These are phyloP conservation scores for Epichloe bromicola DNA, from an alignment of 2,329 filamentous ascomycete genomes.

Conservation along the genomic window DNA sequence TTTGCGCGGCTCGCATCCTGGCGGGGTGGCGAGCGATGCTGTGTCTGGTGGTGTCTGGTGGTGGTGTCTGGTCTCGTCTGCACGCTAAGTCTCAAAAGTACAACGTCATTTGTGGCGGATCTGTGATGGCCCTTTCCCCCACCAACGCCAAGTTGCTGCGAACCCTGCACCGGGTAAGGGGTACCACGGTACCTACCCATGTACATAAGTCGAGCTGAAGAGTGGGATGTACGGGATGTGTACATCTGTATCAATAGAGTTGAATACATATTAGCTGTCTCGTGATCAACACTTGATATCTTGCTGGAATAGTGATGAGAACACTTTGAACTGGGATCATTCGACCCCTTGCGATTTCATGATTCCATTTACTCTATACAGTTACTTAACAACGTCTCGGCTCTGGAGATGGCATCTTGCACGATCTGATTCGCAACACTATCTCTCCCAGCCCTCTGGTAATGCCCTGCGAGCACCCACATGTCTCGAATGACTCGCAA, in stretches of 20 bases:
- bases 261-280: no score
- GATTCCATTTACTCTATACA: not conserved
- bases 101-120: conserved; percentile 29
- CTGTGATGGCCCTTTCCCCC: not conserved
- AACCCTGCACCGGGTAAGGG: no score
- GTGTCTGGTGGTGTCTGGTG: not conserved
- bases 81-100: not conserved
- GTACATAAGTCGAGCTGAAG: no score
- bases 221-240: no score
- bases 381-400: conserved; percentile 15
- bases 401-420: conserved; percentile 20
- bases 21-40: not conserved
- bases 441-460: conserved; percentile 17
- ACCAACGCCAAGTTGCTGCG: no score
- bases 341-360: no score
- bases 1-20: not conserved
- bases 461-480: conserved; percentile 25
- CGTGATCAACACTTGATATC: no score
- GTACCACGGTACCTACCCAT: no score
- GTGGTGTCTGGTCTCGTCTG: not conserved
- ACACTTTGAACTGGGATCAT: no score
- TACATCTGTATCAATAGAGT: no score
- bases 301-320: no score
- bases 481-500: conserved; percentile 25
- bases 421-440: conserved; percentile 16